Evolutionary conservation across 805 yeast genomes (phyloP).

Genomic region (Saccharomycopsis sp.): DNA sequence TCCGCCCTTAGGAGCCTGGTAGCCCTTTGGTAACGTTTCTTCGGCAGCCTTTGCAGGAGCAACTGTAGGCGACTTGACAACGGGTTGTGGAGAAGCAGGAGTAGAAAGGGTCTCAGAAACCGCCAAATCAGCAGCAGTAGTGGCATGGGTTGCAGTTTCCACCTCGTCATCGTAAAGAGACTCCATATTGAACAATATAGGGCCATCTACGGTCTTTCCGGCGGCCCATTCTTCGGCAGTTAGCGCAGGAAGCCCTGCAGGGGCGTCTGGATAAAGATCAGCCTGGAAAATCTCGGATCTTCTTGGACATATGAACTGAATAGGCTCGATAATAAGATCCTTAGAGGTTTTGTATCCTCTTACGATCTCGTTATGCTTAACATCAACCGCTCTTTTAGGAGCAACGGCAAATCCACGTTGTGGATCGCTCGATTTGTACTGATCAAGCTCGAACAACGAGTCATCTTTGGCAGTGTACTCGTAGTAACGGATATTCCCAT

Average conservation of each 20-base stretch:
- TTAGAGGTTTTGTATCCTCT: constrained; percentile 81
- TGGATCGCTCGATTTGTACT: constrained; percentile 81
- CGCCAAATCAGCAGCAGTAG: background rate
- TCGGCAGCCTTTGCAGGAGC: constrained; percentile 21
- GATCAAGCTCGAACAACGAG: constrained; percentile 76
- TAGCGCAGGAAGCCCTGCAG: constrained; percentile 72
- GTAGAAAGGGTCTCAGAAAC: constrained; percentile 25
- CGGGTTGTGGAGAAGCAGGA: constrained; percentile 30
- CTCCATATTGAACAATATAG: constrained; percentile 69
- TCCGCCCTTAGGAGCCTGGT: constrained; percentile 34
- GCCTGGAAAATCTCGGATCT: constrained; percentile 88
- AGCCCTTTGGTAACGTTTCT: constrained; percentile 25
- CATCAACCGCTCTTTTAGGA: constrained; percentile 75
- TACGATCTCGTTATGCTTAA: constrained; percentile 78
- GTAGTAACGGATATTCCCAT: constrained; percentile 91
- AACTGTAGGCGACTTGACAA: constrained; percentile 28
- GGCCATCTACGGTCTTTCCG: constrained; percentile 80
- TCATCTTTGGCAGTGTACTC: constrained; percentile 71
- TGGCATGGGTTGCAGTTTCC: background rate
- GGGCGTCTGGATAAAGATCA: constrained; percentile 89
- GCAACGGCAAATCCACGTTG: constrained; percentile 94
- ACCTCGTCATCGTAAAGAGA: constrained; percentile 64
- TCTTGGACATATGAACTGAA: constrained; percentile 90
- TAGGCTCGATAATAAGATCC: constrained; percentile 80
- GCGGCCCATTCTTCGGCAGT: constrained; percentile 70